These are phyloP conservation scores for Chenopodium suecicum DNA, from an alignment of 148 eudicot species.

Conservation along the genomic window DNA sequence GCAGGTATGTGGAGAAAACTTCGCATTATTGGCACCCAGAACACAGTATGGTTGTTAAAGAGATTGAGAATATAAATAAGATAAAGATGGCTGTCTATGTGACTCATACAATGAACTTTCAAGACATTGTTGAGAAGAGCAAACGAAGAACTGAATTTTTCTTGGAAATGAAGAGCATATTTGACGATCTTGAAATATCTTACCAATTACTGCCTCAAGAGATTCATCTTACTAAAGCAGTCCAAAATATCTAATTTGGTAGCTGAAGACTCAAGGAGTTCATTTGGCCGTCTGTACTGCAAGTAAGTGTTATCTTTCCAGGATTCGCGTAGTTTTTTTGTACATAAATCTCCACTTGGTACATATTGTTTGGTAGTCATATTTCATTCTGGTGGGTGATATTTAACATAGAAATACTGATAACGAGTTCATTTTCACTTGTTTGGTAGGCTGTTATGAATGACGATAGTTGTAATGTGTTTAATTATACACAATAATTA, in stretches of 20 bases:
- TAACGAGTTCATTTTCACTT: not conserved
- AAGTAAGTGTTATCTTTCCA: not conserved
- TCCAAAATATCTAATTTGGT: not conserved
- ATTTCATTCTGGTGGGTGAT: not conserved
- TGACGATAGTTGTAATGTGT: no score
- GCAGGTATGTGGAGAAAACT: slow-evolving; percentile 51
- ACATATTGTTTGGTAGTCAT: no score
- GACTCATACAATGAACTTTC: slow-evolving; percentile 79
- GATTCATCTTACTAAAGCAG: slow-evolving; percentile 43
- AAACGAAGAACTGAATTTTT: slow-evolving; percentile 53
- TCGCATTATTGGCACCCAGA: slow-evolving; percentile 53
- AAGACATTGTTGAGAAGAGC: slow-evolving; percentile 48
- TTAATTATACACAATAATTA: not conserved
- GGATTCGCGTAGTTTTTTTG: not conserved
- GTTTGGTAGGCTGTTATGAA: no score
- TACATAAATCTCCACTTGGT: not conserved
- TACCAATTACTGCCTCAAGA: slow-evolving; percentile 77
- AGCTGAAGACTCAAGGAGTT: not conserved
- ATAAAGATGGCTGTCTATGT: slow-evolving; percentile 55
- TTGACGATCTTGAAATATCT: slow-evolving; percentile 60
- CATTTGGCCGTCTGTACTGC: not conserved
- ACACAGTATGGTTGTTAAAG: slow-evolving; percentile 56
- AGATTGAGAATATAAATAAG: slow-evolving; percentile 67
- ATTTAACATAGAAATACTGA: not conserved
- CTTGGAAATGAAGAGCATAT: slow-evolving; percentile 61